Percentiles rank a stretch among this genome's conserved stretches.
Evolutionary conservation across 768 basidiomycete genomes (phyloP).

Genomic region (Lactifluus hygrophoroides): DNA sequence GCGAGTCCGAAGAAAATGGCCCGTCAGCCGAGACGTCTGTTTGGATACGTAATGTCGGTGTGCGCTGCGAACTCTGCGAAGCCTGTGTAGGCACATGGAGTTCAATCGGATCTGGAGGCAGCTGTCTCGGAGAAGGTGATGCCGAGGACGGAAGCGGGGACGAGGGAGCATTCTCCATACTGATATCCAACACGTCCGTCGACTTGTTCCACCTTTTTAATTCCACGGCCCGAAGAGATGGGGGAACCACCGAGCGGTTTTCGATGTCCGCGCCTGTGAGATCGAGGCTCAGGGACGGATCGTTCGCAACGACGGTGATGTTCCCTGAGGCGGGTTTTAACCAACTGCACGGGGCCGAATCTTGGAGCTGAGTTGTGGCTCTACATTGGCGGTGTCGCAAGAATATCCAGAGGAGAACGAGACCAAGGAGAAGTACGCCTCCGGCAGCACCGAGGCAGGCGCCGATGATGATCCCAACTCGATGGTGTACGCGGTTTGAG

Average conservation of each 20-base stretch:
- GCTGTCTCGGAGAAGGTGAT: neutral
- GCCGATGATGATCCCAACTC: neutral
- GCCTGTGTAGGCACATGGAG: neutral
- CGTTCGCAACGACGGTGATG: neutral
- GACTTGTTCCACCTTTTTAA: neutral
- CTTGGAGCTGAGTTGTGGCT: neutral
- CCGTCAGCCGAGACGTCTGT: neutral
- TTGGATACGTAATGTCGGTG: neutral
- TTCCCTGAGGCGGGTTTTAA: neutral
- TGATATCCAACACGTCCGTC: conserved; percentile 8
- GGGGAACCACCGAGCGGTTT: neutral
- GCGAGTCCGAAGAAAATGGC: neutral
- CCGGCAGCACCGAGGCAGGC: neutral
- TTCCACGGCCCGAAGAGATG: neutral
- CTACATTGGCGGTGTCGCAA: neutral
- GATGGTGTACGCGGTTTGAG: neutral
- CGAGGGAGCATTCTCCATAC: conserved; percentile 3
- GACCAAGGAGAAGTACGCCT: neutral
- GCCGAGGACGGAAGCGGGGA: neutral
- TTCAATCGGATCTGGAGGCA: conserved; percentile 3
- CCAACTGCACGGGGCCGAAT: neutral
- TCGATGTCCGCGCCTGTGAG: conserved; percentile 1
- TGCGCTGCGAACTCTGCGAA: neutral
- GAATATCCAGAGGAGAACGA: conserved; percentile 7
- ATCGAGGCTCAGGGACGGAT: conserved; percentile 5